Percentiles rank a stretch among this genome's conserved stretches.
Evolutionary conservation across 805 yeast genomes (phyloP).

Genomic region (Monosporozyma aerobia): DNA sequence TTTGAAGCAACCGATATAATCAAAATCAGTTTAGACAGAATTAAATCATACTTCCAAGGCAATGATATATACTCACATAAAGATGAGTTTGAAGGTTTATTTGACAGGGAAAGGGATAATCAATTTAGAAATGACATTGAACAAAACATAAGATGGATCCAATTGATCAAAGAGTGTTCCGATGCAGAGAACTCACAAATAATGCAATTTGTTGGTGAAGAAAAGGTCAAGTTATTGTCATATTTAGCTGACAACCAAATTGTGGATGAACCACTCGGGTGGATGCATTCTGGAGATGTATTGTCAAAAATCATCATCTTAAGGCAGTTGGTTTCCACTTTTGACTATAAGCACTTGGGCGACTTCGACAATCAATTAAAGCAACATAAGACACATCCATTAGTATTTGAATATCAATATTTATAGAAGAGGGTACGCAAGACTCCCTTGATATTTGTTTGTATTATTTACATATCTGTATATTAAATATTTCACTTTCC

Average conservation of each 20-base stretch:
- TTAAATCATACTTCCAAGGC: slow-evolving; percentile 7
- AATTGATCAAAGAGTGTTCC: slow-evolving; percentile 10
- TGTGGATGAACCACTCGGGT: slow-evolving; percentile 17
- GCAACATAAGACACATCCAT: background rate
- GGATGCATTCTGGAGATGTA: slow-evolving; percentile 20
- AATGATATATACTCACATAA: slow-evolving; percentile 11
- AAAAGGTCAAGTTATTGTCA: background rate
- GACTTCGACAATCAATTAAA: background rate
- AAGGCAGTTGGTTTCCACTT: background rate
- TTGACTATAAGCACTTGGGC: background rate
- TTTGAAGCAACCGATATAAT: background rate
- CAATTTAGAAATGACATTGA: slow-evolving; percentile 48
- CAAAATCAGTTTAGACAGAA: background rate
- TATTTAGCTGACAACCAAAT: slow-evolving; percentile 3
- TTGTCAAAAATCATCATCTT: slow-evolving; percentile 17
- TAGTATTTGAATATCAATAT: slow-evolving; percentile 2
- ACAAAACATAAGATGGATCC: slow-evolving; percentile 15
- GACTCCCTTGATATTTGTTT: background rate
- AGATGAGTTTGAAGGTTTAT: slow-evolving; percentile 35
- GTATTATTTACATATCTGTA: background rate
- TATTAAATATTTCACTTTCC: background rate
- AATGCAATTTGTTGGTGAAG: background rate
- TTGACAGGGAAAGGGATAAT: slow-evolving; percentile 60
- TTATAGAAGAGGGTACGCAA: background rate
- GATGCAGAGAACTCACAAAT: background rate